Conservation (phyloP, 225 moss, liverwort and hornwort species). For the Pseudisothecium myosuroides region DNA sequence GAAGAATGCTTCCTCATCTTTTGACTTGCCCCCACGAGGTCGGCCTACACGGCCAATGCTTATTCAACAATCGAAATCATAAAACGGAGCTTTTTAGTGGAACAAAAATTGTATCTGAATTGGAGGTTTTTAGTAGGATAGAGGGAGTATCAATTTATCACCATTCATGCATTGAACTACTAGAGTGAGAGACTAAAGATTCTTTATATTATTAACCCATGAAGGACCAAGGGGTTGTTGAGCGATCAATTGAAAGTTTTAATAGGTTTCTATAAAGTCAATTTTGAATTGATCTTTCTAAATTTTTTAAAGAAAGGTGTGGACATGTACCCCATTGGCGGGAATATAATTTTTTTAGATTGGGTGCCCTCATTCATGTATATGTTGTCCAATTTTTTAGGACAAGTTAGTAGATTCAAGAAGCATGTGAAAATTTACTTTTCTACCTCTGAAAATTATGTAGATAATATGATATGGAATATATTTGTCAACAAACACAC, state of each 20-base stretch:
- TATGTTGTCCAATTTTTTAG: accelerated
- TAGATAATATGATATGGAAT: neutral
- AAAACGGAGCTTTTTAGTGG: too few species aligned
- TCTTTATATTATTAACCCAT: neutral
- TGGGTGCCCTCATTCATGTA: accelerated
- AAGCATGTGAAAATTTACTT: neutral
- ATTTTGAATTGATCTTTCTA: accelerated
- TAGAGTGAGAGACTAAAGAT: neutral
- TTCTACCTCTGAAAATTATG: neutral
- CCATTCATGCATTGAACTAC: neutral
- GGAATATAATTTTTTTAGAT: accelerated
- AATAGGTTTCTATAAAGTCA: neutral
- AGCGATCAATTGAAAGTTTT: too few species aligned
- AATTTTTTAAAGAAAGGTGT: neutral
- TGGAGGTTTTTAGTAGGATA: too few species aligned
- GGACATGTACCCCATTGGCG: accelerated
- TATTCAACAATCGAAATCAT: too few species aligned
- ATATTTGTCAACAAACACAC: neutral
- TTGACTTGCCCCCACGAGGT: too few species aligned
- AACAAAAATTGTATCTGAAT: too few species aligned
- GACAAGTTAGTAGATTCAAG: accelerated
- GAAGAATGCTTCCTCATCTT: too few species aligned
- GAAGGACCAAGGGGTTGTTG: too few species aligned
- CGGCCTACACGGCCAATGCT: too few species aligned
- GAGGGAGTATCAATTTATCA: too few species aligned